phyloP scores from a whole-genome alignment of 306 rosid species.

The Prunus padus region DNA sequence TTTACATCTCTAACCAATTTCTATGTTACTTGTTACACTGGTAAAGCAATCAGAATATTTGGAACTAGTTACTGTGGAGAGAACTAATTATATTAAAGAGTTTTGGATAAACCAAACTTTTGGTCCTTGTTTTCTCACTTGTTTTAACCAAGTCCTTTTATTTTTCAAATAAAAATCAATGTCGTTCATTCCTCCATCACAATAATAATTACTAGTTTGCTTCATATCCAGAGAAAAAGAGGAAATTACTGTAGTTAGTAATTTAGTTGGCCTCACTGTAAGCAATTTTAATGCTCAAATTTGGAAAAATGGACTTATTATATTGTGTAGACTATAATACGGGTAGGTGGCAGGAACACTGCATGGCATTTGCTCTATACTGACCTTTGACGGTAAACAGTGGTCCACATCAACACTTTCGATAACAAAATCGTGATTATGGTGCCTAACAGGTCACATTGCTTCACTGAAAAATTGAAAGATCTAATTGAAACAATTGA shows the following conservation, averaged over 20 bases:
- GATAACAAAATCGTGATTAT: slow-evolving; percentile 3
- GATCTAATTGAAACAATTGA: not conserved
- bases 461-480: not conserved
- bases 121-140: not conserved
- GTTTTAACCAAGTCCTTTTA: not conserved
- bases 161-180: not conserved
- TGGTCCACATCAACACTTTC: not conserved
- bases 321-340: not conserved
- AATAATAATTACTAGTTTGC: too few relatives aligned
- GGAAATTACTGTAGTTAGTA: too few relatives aligned
- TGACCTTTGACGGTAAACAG: not conserved
- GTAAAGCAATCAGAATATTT: too few relatives aligned
- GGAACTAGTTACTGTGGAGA: not conserved
- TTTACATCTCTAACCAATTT: not conserved
- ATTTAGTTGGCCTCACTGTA: too few relatives aligned
- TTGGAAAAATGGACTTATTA: too few relatives aligned
- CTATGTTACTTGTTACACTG: not conserved
- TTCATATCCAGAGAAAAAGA: too few relatives aligned
- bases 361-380: not conserved
- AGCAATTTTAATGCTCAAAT: too few relatives aligned
- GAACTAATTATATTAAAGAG: not conserved
- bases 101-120: not conserved
- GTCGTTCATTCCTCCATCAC: too few relatives aligned
- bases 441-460: not conserved
- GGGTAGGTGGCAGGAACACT: not conserved